Evolutionary conservation across 2,329 filamentous ascomycete species (phyloP), one percentile per base, ranked within the genome.

Genomic region (Colletotrichum eremochloae): DNA sequence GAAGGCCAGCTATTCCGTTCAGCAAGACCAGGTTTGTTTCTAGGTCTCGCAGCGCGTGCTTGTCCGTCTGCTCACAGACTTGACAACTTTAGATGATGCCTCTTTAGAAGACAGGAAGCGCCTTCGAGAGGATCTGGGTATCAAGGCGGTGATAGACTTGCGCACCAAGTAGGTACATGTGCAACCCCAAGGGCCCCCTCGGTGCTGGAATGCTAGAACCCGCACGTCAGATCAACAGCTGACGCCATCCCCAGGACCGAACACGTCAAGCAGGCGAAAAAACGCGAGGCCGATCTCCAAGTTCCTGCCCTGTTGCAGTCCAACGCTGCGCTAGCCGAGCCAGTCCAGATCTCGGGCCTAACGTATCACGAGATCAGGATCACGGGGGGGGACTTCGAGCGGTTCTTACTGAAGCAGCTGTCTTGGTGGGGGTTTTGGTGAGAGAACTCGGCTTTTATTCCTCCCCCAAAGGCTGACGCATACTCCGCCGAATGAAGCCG

Each of bases 81-180:
- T n/a, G 11, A 52, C 61, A 12, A 52, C 61, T n/a, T 9, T 71
- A 87, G 94, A 97, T 78, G 90, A 94, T 80, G 93, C 94, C 46
- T 92, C 93, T 0, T 77, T 85, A 29, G 79, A 84, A 46, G 95
- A 97, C 81, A 88, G 89, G 68, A 79, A 84, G 44, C 82, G 84
- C 42, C 85, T 97, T 14, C 81, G 84, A 12, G 81, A 90, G 9
- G 86, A 90, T 42, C 87, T 92, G 75, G 86, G 88, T 31, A 88
- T 97, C 74, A 89, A 86, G 75, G 94, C 91, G 2, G 88, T 97
- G 52, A 88, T 97, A 72, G 95, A 97, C 82, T 84, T 97, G 14
- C 89, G 95, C 68, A 94, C 94, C 74, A 90, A 92, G 90, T 94
- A 86, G 72, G 81, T 66, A 46, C 62, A 33, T 50, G 55, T 33